These are phyloP conservation scores for Alnus rubra DNA, from an alignment of 306 rosid species.

Conservation along the genomic window DNA sequence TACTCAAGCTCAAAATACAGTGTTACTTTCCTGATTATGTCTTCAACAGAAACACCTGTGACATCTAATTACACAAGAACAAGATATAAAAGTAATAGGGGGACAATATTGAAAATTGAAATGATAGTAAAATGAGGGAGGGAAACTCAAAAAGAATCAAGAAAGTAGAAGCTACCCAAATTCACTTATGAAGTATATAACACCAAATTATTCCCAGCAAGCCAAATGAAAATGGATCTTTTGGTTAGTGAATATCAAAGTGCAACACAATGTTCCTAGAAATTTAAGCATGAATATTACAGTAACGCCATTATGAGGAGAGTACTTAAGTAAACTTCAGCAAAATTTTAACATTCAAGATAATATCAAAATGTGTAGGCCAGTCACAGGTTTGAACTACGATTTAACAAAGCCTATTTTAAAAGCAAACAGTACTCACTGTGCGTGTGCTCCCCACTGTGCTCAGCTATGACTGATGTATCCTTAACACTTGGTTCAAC, in stretches of 20 bases:
- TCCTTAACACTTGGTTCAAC: constrained; percentile 59
- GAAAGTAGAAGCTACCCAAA: neutral
- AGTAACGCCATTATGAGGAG: neutral
- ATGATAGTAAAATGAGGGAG: neutral
- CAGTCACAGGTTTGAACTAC: neutral
- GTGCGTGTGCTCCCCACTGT: constrained; percentile 23
- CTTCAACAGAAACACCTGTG: constrained; percentile 64
- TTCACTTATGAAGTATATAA: neutral
- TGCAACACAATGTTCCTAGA: neutral
- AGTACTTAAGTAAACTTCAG: neutral
- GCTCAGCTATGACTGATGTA: constrained; percentile 24
- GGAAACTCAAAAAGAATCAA: neutral
- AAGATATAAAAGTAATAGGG: constrained; percentile 22
- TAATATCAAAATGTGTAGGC: neutral
- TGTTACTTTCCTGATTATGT: constrained; percentile 57
- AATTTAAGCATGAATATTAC: neutral
- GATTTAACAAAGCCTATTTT: neutral
- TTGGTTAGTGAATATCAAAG: neutral
- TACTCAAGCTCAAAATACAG: constrained; percentile 52
- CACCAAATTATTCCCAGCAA: neutral
- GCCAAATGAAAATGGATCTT: neutral
- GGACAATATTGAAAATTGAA: constrained; percentile 1
- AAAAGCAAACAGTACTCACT: constrained; percentile 47
- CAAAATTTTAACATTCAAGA: too few relatives aligned
- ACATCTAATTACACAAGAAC: constrained; percentile 20